phyloP scores from a whole-genome alignment of 768 basidiomycete genomes.

The Xerocomus potaroensis region DNA sequence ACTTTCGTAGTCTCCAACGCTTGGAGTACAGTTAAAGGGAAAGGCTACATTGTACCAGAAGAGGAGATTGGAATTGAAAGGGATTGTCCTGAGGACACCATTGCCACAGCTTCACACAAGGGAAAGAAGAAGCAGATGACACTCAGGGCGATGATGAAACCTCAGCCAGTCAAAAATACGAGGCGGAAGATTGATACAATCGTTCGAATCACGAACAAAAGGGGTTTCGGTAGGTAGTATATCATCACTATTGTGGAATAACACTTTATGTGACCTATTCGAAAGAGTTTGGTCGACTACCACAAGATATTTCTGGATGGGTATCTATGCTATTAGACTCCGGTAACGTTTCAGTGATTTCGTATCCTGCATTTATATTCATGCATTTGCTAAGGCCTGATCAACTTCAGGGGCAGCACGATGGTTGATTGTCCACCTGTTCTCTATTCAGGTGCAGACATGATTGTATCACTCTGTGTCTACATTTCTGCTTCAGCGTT shows the following conservation, averaged over 20 bases:
- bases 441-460: conserved; percentile 68
- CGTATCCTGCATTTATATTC: conserved; percentile 2
- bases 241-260: not conserved
- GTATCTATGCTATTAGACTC: conserved; percentile 69
- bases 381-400: conserved; percentile 41
- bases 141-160: conserved; percentile 62
- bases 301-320: conserved; percentile 68
- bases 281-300: conserved; percentile 73
- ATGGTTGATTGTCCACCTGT: conserved; percentile 75
- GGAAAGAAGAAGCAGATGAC: conserved; percentile 60
- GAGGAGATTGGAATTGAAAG: conserved; percentile 59
- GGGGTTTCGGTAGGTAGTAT: conserved; percentile 62
- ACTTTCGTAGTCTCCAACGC: conserved; percentile 67
- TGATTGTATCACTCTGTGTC: conserved; percentile 73
- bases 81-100: conserved; percentile 40
- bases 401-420: conserved; percentile 62
- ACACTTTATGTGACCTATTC: not conserved
- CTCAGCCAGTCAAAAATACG: conserved; percentile 41
- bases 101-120: conserved; percentile 21
- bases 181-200: conserved; percentile 60
- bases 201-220: conserved; percentile 59
- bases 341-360: conserved; percentile 34
- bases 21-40: conserved; percentile 75
- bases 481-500: conserved; percentile 72
- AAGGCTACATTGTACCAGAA: conserved; percentile 61